Conservation (phyloP, 129 eudicot species). For the Flaveria bidentis region DNA sequence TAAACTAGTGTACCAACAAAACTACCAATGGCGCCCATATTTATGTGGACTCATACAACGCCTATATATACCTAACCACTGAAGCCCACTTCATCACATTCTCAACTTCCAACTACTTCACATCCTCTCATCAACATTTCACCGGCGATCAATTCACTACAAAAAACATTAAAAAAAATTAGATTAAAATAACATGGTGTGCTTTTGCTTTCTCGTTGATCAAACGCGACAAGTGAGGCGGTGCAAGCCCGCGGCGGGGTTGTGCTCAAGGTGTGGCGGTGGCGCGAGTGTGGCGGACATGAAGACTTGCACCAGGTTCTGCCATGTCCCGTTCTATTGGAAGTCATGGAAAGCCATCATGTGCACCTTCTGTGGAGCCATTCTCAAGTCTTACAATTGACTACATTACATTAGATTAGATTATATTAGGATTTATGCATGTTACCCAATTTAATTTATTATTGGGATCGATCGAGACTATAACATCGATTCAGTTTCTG, state of each 20-base stretch:
- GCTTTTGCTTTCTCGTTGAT: slow-evolving; percentile 72
- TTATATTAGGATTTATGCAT: not conserved
- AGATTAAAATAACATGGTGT: slow-evolving; percentile 45
- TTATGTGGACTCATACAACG: not conserved
- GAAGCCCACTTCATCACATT: slow-evolving; percentile 25
- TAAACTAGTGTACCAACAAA: slow-evolving; percentile 7
- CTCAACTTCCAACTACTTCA: slow-evolving; percentile 30
- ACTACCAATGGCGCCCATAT: slow-evolving; percentile 21
- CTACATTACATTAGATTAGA: slow-evolving; percentile 9
- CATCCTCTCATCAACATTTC: not conserved
- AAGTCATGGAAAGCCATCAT: slow-evolving; percentile 57
- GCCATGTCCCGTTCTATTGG: no score
- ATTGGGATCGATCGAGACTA: not conserved
- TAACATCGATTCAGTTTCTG: no score
- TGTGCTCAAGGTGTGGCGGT: slow-evolving; percentile 60
- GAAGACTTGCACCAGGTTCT: no score
- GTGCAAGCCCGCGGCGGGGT: slow-evolving; percentile 67
- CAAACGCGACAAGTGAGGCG: slow-evolving; percentile 52
- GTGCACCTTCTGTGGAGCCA: slow-evolving; percentile 61
- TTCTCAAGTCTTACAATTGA: slow-evolving; percentile 58
- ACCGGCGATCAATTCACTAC: not conserved
- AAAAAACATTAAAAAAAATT: not conserved
- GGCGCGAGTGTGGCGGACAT: slow-evolving; percentile 35
- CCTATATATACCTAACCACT: slow-evolving; percentile 32
- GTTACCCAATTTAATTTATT: not conserved